A percentile compares a stretch with the other conserved stretches of the same genome.
Evolutionary conservation across 495 filamentous ascomycete genomes (phyloP).

Genomic region (Usnea hakonensis): DNA sequence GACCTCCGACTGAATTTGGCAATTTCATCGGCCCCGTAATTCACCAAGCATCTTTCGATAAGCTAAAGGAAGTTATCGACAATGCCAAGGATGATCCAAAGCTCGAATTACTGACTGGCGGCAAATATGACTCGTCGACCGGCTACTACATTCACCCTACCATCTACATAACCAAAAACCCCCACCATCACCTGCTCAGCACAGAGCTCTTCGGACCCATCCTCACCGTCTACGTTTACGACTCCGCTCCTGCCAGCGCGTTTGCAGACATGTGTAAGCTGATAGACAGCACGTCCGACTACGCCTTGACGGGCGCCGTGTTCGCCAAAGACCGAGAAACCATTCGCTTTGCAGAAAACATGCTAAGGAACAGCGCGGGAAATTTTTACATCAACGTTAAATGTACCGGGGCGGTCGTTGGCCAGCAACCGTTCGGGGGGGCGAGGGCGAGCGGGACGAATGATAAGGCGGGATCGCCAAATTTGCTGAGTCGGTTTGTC

Average conservation of each 20-base stretch:
- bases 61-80: conserved; percentile 49
- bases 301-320: conserved; percentile 70
- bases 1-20: conserved; percentile 58
- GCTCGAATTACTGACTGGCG: conserved; percentile 53
- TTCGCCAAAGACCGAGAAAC: conserved; percentile 64
- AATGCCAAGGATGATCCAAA: conserved; percentile 54
- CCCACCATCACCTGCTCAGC: conserved; percentile 52
- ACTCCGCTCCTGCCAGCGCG: conserved; percentile 40
- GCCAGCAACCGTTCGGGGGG: conserved; percentile 88
- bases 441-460: conserved; percentile 81
- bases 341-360: conserved; percentile 63
- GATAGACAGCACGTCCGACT: conserved; percentile 61
- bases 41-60: conserved; percentile 47
- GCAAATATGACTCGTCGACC: conserved; percentile 49
- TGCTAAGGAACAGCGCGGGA: conserved; percentile 66
- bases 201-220: conserved; percentile 61
- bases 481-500: conserved; percentile 69
- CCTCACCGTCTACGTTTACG: conserved; percentile 55
- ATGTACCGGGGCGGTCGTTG: conserved; percentile 84
- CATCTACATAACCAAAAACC: conserved; percentile 58
- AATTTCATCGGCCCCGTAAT: conserved; percentile 54
- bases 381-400: conserved; percentile 95
- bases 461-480: conserved; percentile 80
- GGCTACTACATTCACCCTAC: conserved; percentile 64
- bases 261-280: conserved; percentile 45